Percentiles rank a stretch among this genome's conserved stretches.
Evolutionary conservation across 331 rosid genomes (phyloP).

Genomic region (Telfairia occidentalis): DNA sequence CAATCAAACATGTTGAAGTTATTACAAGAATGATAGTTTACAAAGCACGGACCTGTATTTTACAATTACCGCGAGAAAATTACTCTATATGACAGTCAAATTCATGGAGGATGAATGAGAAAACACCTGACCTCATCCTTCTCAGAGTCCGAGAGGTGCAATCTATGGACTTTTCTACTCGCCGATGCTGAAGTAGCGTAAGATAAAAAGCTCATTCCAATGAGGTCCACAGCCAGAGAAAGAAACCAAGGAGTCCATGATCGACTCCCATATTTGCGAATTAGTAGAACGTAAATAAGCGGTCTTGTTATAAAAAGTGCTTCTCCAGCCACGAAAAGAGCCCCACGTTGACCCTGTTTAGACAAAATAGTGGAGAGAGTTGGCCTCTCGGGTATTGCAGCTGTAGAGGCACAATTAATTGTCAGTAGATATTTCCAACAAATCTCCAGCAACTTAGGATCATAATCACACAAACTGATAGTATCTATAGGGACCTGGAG

Average conservation of each 20-base stretch:
- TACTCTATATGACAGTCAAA: neutral
- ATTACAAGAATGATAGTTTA: slow-evolving; percentile 7
- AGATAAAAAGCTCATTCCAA: slow-evolving; percentile 51
- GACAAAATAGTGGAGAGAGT: slow-evolving; percentile 50
- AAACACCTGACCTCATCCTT: slow-evolving; percentile 68
- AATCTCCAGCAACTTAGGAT: neutral
- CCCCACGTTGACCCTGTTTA: slow-evolving; percentile 60
- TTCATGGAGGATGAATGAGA: neutral
- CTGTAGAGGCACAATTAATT: slow-evolving; percentile 27
- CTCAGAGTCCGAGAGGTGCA: slow-evolving; percentile 48
- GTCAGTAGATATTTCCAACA: neutral
- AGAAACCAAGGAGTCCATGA: slow-evolving; percentile 95
- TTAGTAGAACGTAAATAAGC: slow-evolving; percentile 66
- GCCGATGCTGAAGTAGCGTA: slow-evolving; percentile 29
- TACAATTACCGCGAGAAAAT: neutral
- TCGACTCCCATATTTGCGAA: slow-evolving; percentile 54
- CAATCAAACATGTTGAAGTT: slow-evolving; percentile 7
- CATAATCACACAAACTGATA: slow-evolving; percentile 5
- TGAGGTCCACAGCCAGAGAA: slow-evolving; percentile 55
- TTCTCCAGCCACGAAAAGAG: slow-evolving; percentile 54
- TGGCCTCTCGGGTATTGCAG: slow-evolving; percentile 37
- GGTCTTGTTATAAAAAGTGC: slow-evolving; percentile 66
- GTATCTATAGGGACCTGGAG: slow-evolving; percentile 33
- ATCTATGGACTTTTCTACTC: slow-evolving; percentile 25
- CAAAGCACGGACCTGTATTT: neutral